Conservation (phyloP, 192 early-diverging fungal species). For the Entomortierella lignicola region DNA sequence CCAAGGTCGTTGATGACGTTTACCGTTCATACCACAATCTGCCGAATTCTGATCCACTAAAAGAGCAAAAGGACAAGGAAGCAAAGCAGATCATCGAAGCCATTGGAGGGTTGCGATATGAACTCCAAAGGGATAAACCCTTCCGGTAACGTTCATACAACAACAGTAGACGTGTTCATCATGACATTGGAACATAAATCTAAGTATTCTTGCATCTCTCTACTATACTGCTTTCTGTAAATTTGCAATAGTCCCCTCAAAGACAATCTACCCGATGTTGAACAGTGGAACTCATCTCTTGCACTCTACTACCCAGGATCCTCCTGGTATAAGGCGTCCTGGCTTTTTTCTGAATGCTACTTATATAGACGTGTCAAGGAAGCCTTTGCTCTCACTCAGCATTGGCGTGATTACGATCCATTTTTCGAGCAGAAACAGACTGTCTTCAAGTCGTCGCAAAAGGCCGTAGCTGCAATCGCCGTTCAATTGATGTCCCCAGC, state of each 20-base stretch:
- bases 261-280: slow-evolving; percentile 68
- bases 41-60: slow-evolving; percentile 24
- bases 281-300: slow-evolving; percentile 74
- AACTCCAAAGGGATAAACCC: slow-evolving; percentile 73
- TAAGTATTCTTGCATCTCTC: too few species aligned
- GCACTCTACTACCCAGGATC: slow-evolving; percentile 60
- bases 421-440: slow-evolving; percentile 76
- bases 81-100: slow-evolving; percentile 74
- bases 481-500: slow-evolving; percentile 59
- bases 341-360: slow-evolving; percentile 89
- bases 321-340: slow-evolving; percentile 83
- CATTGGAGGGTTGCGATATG: slow-evolving; percentile 77
- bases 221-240: neutral
- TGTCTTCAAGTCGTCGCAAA: slow-evolving; percentile 75
- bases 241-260: slow-evolving; percentile 54
- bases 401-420: slow-evolving; percentile 80
- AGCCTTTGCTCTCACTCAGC: slow-evolving; percentile 61
- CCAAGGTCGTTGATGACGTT: slow-evolving; percentile 80
- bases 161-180: too few species aligned
- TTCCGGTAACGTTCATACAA: slow-evolving; percentile 65
- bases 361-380: slow-evolving; percentile 81
- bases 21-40: slow-evolving; percentile 63
- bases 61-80: slow-evolving; percentile 62
- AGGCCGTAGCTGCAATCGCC: slow-evolving; percentile 74
- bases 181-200: too few species aligned